Percentiles rank a stretch among this genome's conserved stretches.
Evolutionary conservation across 306 rosid species (phyloP).

Genomic region (Albizia julibrissin): DNA sequence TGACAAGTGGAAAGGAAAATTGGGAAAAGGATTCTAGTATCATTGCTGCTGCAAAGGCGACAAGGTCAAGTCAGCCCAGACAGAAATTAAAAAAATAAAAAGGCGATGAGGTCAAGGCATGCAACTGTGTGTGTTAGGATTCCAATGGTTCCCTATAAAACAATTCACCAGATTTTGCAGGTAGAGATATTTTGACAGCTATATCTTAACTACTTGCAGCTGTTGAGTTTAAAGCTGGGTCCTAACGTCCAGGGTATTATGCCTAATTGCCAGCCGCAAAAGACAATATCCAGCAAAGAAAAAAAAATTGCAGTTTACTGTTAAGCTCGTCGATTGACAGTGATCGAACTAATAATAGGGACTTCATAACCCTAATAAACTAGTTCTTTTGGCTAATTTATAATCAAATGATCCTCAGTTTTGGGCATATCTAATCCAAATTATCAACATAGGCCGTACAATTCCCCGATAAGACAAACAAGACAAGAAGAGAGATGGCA

Average conservation of each 20-base stretch:
- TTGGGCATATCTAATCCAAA: neutral
- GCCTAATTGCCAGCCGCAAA: neutral
- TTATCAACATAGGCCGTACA: neutral
- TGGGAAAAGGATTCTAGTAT: conserved; percentile 1
- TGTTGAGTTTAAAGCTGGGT: neutral
- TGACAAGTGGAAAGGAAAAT: conserved; percentile 10
- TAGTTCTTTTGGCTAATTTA: neutral
- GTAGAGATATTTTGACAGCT: neutral
- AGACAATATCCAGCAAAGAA: neutral
- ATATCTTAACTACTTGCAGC: neutral
- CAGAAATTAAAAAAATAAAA: neutral
- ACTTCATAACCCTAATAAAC: neutral
- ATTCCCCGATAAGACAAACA: neutral
- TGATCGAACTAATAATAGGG: neutral
- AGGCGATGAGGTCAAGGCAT: conserved; percentile 23
- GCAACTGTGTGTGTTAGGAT: neutral
- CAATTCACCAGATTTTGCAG: neutral
- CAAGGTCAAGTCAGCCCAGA: conserved; percentile 13
- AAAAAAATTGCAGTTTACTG: neutral
- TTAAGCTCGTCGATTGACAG: neutral
- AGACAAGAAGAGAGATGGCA: neutral
- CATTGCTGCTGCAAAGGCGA: neutral
- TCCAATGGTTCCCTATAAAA: neutral
- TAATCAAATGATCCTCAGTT: neutral
- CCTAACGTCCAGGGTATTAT: neutral